Evolutionary conservation across 768 basidiomycete species (phyloP), one percentile per base, ranked within the genome.

Genomic region (Amanita exitialis): DNA sequence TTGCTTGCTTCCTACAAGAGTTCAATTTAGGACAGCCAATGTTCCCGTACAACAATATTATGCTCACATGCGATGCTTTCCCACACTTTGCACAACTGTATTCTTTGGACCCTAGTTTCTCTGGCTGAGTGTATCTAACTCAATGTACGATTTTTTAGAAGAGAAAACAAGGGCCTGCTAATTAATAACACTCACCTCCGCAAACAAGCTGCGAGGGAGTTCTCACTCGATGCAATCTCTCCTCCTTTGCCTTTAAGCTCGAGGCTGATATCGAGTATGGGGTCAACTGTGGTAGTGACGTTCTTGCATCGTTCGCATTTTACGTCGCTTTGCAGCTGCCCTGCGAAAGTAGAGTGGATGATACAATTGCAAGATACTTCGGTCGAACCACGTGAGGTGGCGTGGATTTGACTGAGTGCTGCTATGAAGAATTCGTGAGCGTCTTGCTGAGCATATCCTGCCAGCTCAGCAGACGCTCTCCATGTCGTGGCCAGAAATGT

Each of bases 391-490:
- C 83, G 74, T 9, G 84, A 85, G 34, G 80, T 86, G 16, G 73
- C 71, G 62, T 98, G 94, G 9, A 96, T 86, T 56, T 91, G 86
- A 60, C 94, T 93, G 21, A 97, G 71, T 0, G 83, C 78, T 15
- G 83, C 76, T 25, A 90, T 88, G 64, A 90, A 88, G 61, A 82
- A 86, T 64, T 90, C 86, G 71, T 94, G 91, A 2, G 91, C 90
- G 54, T 97, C 94, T 61, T 95, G 95, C 63, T 98, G 95, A 0
- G 90, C 82, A 60, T 97, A 91, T 2, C 93, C 94, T 4, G 90
- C 80, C 23, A 97, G 72, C 54, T 95, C 91, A 0, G 83, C 67
- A 0, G 86, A 83, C 54, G 75, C 77, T 57, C 75, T 79, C 94
- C 93, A 97, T 30, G 86, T 88, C 23, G 86, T 83, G 12, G 83